Percentiles rank a stretch among this genome's conserved stretches.
Evolutionary conservation across 495 filamentous ascomycete species (phyloP).

Genomic region (Lophium mytilinum): DNA sequence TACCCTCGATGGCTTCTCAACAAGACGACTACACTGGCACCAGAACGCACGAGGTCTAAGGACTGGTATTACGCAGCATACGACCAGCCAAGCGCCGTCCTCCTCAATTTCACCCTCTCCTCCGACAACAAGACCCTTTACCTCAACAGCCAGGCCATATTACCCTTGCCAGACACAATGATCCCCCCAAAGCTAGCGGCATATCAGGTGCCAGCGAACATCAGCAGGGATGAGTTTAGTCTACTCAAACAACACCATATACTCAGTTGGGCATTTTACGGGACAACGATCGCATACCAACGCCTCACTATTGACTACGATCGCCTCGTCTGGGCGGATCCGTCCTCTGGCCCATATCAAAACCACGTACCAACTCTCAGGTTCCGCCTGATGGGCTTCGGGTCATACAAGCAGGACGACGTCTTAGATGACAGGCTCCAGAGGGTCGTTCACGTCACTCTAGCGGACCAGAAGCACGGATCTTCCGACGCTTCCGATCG

Average conservation of each 20-base stretch:
- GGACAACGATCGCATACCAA: slow-evolving; percentile 1
- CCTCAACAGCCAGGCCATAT: slow-evolving; percentile 9
- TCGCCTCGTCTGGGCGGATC: slow-evolving; percentile 9
- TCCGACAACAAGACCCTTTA: slow-evolving; percentile 13
- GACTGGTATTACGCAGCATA: slow-evolving; percentile 1
- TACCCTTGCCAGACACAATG: slow-evolving; percentile 1
- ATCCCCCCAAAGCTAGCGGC: slow-evolving; percentile 6
- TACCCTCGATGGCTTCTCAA: slow-evolving; percentile 15
- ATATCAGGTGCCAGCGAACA: slow-evolving; percentile 17
- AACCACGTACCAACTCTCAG: not conserved
- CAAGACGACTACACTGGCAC: slow-evolving; percentile 11
- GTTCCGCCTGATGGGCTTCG: slow-evolving; percentile 12
- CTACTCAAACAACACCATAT: not conserved
- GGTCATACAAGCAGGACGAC: slow-evolving; percentile 2
- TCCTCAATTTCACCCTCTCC: slow-evolving; percentile 15
- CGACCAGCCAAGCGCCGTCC: slow-evolving; percentile 8
- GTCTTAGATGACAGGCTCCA: slow-evolving; percentile 8
- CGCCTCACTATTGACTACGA: slow-evolving; percentile 15
- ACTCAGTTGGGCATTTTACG: slow-evolving; percentile 1
- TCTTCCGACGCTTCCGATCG: slow-evolving; percentile 6
- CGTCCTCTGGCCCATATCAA: not conserved
- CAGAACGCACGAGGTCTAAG: not conserved
- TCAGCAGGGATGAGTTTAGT: not conserved
- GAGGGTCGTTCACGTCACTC: slow-evolving; percentile 4
- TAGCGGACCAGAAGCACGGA: slow-evolving; percentile 3